Percentiles rank a stretch among this genome's conserved stretches.
These are phyloP conservation scores for Thelonectria olida DNA, from an alignment of 2,329 filamentous ascomycete genomes.

Conservation along the genomic window DNA sequence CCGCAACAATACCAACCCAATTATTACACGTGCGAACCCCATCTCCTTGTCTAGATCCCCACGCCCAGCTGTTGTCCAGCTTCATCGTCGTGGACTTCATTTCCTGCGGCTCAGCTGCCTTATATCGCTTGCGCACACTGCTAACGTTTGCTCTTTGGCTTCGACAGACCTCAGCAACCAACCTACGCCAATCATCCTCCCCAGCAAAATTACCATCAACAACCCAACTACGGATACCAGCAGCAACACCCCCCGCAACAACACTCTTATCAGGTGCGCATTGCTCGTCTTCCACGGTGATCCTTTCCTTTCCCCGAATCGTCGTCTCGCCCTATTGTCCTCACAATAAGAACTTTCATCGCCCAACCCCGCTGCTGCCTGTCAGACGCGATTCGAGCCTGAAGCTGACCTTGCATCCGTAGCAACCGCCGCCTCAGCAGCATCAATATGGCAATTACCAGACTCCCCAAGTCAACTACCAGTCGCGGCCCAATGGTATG, in stretches of 20 bases:
- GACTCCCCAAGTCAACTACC: constrained; percentile 57
- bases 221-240: constrained; percentile 57
- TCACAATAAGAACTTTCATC: neutral
- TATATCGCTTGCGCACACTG: constrained; percentile 25
- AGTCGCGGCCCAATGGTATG: constrained; percentile 54
- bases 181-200: constrained; percentile 60
- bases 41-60: constrained; percentile 12
- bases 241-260: constrained; percentile 53
- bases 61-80: constrained; percentile 13
- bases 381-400: neutral
- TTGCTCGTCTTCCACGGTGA: constrained; percentile 18
- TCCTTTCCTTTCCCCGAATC: neutral
- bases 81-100: constrained; percentile 7
- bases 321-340: neutral
- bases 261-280: constrained; percentile 51
- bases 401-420: constrained; percentile 22
- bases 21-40: constrained; percentile 61
- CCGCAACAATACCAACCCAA: constrained; percentile 51
- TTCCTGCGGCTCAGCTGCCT: constrained; percentile 2
- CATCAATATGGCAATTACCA: constrained; percentile 45
- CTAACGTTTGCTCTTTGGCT: constrained; percentile 32
- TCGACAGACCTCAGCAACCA: constrained; percentile 51
- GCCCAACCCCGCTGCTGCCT: neutral
- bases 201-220: constrained; percentile 52
- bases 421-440: constrained; percentile 47